These are phyloP conservation scores for Mortierella sp. DNA, from an alignment of 371 early-diverging fungal genomes.

Conservation along the genomic window DNA sequence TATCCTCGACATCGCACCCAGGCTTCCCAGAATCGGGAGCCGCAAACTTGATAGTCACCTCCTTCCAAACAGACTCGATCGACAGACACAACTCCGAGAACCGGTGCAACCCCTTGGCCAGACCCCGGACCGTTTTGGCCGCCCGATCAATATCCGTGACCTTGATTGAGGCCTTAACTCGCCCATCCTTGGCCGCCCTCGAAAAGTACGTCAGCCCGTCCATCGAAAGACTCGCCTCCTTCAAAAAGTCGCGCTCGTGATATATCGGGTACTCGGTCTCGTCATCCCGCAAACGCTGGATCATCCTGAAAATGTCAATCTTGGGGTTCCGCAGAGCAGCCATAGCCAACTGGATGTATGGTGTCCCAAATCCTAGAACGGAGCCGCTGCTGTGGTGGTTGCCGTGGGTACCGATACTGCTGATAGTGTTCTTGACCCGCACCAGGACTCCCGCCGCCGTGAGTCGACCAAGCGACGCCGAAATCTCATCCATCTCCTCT, in stretches of 20 bases:
- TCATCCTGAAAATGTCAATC: constrained; percentile 7
- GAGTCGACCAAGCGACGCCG: constrained; percentile 24
- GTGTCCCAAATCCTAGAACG: neutral
- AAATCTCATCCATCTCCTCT: constrained; percentile 34
- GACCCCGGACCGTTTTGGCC: constrained; percentile 11
- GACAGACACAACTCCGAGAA: constrained; percentile 34
- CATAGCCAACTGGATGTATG: neutral
- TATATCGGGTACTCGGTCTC: constrained; percentile 6
- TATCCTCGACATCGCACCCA: constrained; percentile 30
- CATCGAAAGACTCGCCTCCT: constrained; percentile 7
- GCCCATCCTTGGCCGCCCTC: constrained; percentile 15
- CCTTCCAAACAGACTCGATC: constrained; percentile 30
- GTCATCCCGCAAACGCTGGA: constrained; percentile 1
- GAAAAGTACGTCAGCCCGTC: constrained; percentile 1
- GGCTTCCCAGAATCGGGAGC: constrained; percentile 22
- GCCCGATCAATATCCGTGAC: constrained; percentile 37
- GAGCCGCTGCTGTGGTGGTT: neutral
- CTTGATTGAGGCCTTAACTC: constrained; percentile 20
- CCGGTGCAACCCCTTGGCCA: constrained; percentile 32
- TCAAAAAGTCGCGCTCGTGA: constrained; percentile 7
- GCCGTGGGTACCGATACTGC: neutral
- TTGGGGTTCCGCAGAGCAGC: neutral
- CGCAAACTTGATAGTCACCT: constrained; percentile 27
- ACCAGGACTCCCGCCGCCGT: constrained; percentile 31
- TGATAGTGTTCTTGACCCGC: constrained; percentile 2